phyloP scores from a whole-genome alignment of 2,329 filamentous ascomycete species.

The Allantophomopsis cytisporea region DNA sequence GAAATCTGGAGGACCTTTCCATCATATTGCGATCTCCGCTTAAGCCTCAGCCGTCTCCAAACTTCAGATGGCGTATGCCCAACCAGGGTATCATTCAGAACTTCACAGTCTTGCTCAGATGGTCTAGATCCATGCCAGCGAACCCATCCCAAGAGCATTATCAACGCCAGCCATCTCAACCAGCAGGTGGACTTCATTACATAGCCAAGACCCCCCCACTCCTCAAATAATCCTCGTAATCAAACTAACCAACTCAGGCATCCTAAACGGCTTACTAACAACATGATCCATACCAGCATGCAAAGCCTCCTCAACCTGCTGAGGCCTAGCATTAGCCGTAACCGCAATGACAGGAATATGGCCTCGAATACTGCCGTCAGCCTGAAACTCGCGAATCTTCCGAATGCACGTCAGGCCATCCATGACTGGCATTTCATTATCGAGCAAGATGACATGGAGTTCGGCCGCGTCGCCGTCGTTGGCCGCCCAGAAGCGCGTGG shows the following conservation, averaged over 20 bases:
- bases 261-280: conserved; percentile 59
- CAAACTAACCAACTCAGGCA: conserved; percentile 37
- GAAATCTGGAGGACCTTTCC: too few species aligned
- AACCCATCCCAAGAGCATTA: too few species aligned
- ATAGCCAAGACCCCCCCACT: too few species aligned
- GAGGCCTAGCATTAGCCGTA: conserved; percentile 62
- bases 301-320: conserved; percentile 41
- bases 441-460: conserved; percentile 61
- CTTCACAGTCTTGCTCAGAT: too few species aligned
- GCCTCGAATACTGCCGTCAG: conserved; percentile 36
- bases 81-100: too few species aligned
- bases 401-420: conserved; percentile 61
- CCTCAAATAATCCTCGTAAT: too few species aligned
- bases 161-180: too few species aligned
- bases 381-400: conserved; percentile 53
- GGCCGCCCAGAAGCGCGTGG: conserved; percentile 41
- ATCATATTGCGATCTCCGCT: too few species aligned
- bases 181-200: too few species aligned
- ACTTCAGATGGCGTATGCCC: too few species aligned
- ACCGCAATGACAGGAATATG: conserved; percentile 64
- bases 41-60: too few species aligned
- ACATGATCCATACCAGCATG: conserved; percentile 25
- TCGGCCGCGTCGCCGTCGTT: not conserved
- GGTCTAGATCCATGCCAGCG: too few species aligned
- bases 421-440: conserved; percentile 74